Conservation (phyloP, 805 yeast species). For the Millerozyma miso region DNA sequence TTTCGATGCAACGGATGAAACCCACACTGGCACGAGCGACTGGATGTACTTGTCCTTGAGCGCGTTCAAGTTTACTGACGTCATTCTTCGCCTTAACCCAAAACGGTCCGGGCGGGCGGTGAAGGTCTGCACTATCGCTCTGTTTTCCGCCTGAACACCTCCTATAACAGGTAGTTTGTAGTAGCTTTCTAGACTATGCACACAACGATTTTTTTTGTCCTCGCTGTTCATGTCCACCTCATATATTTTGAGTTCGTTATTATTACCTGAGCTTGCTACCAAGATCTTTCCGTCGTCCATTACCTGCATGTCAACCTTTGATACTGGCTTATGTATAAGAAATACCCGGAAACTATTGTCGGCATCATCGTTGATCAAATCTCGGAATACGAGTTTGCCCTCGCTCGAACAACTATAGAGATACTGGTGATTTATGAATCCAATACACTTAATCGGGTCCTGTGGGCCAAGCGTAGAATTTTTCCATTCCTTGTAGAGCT, state of each 20-base stretch:
- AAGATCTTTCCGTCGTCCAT: conserved; percentile 9
- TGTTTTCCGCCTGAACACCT: neutral
- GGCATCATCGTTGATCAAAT: conserved; percentile 33
- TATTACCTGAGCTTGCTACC: conserved; percentile 23
- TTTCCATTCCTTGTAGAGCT: conserved; percentile 32
- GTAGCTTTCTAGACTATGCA: neutral
- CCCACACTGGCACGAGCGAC: conserved; percentile 12
- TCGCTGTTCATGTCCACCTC: conserved; percentile 14
- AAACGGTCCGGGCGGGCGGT: neutral
- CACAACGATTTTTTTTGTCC: neutral
- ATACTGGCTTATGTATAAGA: conserved; percentile 21
- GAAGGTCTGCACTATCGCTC: neutral
- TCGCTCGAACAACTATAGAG: conserved; percentile 30
- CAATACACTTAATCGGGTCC: conserved; percentile 24
- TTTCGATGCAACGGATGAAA: conserved; percentile 5
- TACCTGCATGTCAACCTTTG: conserved; percentile 15
- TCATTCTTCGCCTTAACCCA: conserved; percentile 5
- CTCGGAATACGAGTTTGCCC: conserved; percentile 33
- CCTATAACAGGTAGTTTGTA: neutral
- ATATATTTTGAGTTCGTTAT: conserved; percentile 23
- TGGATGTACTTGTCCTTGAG: conserved; percentile 5
- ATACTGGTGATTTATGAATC: conserved; percentile 22
- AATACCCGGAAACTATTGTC: conserved; percentile 23
- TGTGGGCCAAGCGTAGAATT: conserved; percentile 16
- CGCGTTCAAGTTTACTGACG: conserved; percentile 4